Conservation (phyloP, 495 filamentous ascomycete genomes). For the Trichoderma orchidacearum region DNA sequence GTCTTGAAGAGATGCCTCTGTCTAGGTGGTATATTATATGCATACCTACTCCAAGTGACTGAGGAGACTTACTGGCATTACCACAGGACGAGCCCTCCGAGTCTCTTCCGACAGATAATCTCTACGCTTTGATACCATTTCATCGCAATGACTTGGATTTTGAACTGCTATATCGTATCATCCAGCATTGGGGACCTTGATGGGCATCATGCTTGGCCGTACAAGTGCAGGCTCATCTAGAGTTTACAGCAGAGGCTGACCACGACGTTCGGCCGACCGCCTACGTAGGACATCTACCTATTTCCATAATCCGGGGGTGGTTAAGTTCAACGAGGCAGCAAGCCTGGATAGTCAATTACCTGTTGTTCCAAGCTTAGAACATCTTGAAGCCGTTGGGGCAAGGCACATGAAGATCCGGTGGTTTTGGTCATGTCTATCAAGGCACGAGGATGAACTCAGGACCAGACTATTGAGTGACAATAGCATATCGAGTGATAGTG, state of each 20-base stretch:
- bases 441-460: too few species aligned
- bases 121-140: constrained; percentile 16
- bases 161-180: constrained; percentile 11
- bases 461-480: background rate
- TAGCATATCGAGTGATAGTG: too few species aligned
- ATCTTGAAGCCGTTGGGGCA: constrained; percentile 21
- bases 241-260: constrained; percentile 14
- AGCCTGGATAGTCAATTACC: constrained; percentile 13
- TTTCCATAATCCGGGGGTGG: constrained; percentile 18
- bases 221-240: constrained; percentile 13
- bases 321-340: constrained; percentile 6
- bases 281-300: constrained; percentile 18
- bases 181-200: constrained; percentile 17
- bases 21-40: too few species aligned
- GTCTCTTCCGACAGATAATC: constrained; percentile 17
- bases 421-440: too few species aligned
- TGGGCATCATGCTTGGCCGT: constrained; percentile 17
- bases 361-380: constrained; percentile 15
- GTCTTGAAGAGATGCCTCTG: too few species aligned
- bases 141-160: constrained; percentile 19
- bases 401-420: constrained; percentile 20
- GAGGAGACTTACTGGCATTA: too few species aligned
- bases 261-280: constrained; percentile 15
- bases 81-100: too few species aligned
- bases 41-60: too few species aligned